Conservation (phyloP, 2,329 filamentous ascomycete genomes). For the Xylariomycetidae sp. region DNA sequence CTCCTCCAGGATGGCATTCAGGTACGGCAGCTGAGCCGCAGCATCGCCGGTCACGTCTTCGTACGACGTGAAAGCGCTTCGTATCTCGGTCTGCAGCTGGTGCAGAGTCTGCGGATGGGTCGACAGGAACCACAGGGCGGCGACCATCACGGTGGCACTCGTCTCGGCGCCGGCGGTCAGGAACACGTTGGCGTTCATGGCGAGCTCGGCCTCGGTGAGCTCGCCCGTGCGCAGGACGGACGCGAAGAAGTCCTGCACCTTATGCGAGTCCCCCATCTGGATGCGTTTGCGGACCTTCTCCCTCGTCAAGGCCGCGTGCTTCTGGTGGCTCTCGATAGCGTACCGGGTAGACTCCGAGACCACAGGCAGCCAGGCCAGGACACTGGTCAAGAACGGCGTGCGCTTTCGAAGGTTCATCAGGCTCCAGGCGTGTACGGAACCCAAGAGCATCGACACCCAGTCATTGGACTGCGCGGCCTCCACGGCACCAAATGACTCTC, state of each 20-base stretch:
- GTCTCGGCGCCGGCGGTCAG: constrained; percentile 40
- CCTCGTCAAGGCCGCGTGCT: constrained; percentile 18
- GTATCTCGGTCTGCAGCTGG: constrained; percentile 31
- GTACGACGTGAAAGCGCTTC: constrained; percentile 22
- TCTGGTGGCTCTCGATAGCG: constrained; percentile 11
- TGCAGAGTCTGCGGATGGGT: constrained; percentile 27
- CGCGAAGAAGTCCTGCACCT: constrained; percentile 14
- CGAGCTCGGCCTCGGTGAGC: constrained; percentile 13
- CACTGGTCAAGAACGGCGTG: constrained; percentile 11
- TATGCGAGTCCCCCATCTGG: not conserved
- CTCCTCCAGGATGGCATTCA: constrained; percentile 23
- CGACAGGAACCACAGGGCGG: constrained; percentile 32
- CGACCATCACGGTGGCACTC: constrained; percentile 32
- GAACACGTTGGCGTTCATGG: constrained; percentile 17
- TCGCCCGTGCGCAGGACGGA: constrained; percentile 11
- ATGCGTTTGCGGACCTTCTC: constrained; percentile 16
- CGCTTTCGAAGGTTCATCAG: constrained; percentile 13
- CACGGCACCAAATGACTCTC: constrained; percentile 21
- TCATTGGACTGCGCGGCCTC: constrained; percentile 16
- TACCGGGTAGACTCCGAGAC: constrained; percentile 5
- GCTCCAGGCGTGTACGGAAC: constrained; percentile 16
- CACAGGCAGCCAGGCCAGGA: constrained; percentile 13
- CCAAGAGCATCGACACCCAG: constrained; percentile 21
- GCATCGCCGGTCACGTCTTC: constrained; percentile 15
- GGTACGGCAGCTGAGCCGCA: constrained; percentile 13